phyloP scores from a whole-genome alignment of 106 monocot genomes.

The Vanilla planifolia region DNA sequence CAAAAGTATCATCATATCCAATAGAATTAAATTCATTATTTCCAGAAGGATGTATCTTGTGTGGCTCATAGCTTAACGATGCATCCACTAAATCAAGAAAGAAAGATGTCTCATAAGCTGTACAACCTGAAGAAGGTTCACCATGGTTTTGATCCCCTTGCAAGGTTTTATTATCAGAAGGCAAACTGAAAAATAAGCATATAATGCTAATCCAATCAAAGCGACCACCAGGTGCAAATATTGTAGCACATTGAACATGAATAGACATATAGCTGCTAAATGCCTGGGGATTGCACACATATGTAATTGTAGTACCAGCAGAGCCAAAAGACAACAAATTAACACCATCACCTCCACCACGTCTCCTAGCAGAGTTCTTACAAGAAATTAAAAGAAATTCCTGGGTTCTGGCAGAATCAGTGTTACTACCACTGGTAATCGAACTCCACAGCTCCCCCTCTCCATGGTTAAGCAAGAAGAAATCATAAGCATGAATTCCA shows the following conservation, averaged over 20 bases:
- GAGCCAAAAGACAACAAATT: conserved; percentile 66
- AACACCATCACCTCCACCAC: conserved; percentile 76
- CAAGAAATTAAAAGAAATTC: conserved; percentile 73
- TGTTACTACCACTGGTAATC: conserved; percentile 16
- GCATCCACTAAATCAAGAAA: conserved; percentile 86
- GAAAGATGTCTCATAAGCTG: conserved; percentile 29
- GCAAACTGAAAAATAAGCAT: conserved; percentile 45
- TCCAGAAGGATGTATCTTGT: conserved; percentile 7
- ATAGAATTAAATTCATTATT: conserved; percentile 15
- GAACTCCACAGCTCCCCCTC: conserved; percentile 86
- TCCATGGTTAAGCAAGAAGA: conserved; percentile 74
- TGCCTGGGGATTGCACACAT: conserved; percentile 41
- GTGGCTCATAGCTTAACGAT: conserved; percentile 83
- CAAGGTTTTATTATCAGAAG: conserved; percentile 19
- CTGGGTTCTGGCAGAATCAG: conserved; percentile 15
- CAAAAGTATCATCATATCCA: conserved; percentile 8
- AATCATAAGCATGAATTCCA: conserved; percentile 38
- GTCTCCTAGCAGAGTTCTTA: conserved; percentile 34
- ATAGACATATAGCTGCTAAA: conserved; percentile 55
- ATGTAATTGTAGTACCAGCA: conserved; percentile 57
- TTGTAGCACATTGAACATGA: conserved; percentile 55
- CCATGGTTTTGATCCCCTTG: conserved; percentile 9
- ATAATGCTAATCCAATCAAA: conserved; percentile 80
- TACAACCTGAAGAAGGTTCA: conserved; percentile 15
- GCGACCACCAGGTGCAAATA: conserved; percentile 87